phyloP scores from a whole-genome alignment of 1,139 yeast species.

The Scheffersomyces parashehatae region DNA sequence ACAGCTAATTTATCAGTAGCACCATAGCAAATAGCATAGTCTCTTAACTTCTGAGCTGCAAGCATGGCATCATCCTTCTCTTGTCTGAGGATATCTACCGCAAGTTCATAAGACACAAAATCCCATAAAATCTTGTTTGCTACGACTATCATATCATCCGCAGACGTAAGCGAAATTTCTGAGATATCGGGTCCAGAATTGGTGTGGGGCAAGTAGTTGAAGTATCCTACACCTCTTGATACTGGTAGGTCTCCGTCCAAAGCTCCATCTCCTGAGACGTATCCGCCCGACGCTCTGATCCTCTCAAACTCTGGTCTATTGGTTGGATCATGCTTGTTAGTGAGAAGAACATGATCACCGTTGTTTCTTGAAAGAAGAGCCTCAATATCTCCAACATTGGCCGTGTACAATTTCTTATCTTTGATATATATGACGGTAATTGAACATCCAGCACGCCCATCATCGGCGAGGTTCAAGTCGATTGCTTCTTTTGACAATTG shows the following conservation, averaged over 20 bases:
- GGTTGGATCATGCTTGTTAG: conserved; percentile 85
- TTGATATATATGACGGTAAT: conserved; percentile 78
- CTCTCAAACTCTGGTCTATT: conserved; percentile 78
- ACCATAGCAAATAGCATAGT: conserved; percentile 92
- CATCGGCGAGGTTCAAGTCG: conserved; percentile 51
- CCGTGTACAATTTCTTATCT: conserved; percentile 71
- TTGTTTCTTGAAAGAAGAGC: conserved; percentile 76
- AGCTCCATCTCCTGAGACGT: conserved; percentile 80
- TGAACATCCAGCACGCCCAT: conserved; percentile 81
- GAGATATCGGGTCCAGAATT: conserved; percentile 85
- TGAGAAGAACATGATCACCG: conserved; percentile 74
- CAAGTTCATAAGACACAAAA: conserved; percentile 75
- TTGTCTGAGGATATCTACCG: conserved; percentile 86
- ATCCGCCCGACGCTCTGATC: conserved; percentile 89
- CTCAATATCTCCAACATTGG: conserved; percentile 90
- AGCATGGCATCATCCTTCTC: conserved; percentile 82
- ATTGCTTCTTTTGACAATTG: conserved; percentile 42
- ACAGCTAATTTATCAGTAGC: conserved; percentile 82
- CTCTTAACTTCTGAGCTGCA: conserved; percentile 92
- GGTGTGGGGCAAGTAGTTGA: conserved; percentile 82
- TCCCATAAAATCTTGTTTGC: conserved; percentile 90
- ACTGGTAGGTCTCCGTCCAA: conserved; percentile 81
- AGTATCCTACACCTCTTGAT: conserved; percentile 91
- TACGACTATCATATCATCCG: conserved; percentile 83
- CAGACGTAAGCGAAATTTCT: conserved; percentile 59